phyloP scores from a whole-genome alignment of 225 moss, liverwort and hornwort species.

The Marchantia paleacea region DNA sequence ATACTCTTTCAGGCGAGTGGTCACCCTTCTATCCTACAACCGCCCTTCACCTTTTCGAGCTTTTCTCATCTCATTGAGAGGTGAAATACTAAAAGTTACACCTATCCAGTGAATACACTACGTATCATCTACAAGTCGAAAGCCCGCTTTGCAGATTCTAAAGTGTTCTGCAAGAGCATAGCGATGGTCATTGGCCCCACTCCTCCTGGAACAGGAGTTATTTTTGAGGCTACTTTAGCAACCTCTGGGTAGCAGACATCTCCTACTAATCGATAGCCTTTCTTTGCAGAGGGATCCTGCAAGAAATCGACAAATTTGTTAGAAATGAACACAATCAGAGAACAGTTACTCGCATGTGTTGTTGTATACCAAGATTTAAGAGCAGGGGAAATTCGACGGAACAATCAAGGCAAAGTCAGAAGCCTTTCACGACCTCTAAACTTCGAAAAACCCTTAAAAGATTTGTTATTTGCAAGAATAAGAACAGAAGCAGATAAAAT shows the following conservation, averaged over 20 bases:
- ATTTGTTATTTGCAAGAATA: no score
- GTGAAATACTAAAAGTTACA: neutral
- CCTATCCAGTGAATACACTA: neutral
- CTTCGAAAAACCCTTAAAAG: no score
- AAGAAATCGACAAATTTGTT: neutral
- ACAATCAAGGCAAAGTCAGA: neutral
- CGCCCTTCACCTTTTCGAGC: neutral
- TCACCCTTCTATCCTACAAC: neutral
- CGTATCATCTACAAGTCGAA: slow-evolving; percentile 37
- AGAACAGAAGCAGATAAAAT: no score
- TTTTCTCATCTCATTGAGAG: neutral
- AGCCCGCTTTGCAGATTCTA: slow-evolving; percentile 71
- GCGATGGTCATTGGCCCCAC: slow-evolving; percentile 97
- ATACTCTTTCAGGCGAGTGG: neutral
- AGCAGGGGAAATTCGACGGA: neutral
- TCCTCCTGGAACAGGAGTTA: slow-evolving; percentile 93
- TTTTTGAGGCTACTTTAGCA: slow-evolving; percentile 70
- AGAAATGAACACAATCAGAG: neutral
- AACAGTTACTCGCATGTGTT: neutral
- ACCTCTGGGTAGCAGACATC: slow-evolving; percentile 78
- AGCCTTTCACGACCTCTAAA: neutral
- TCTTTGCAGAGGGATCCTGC: slow-evolving; percentile 53
- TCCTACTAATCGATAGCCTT: slow-evolving; percentile 81
- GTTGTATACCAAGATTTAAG: neutral
- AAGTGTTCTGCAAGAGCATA: slow-evolving; percentile 87